A percentile compares a stretch with the other conserved stretches of the same genome.
These are phyloP conservation scores for Fusarium coffeatum DNA, from an alignment of 2,329 filamentous ascomycete genomes.

Conservation along the genomic window DNA sequence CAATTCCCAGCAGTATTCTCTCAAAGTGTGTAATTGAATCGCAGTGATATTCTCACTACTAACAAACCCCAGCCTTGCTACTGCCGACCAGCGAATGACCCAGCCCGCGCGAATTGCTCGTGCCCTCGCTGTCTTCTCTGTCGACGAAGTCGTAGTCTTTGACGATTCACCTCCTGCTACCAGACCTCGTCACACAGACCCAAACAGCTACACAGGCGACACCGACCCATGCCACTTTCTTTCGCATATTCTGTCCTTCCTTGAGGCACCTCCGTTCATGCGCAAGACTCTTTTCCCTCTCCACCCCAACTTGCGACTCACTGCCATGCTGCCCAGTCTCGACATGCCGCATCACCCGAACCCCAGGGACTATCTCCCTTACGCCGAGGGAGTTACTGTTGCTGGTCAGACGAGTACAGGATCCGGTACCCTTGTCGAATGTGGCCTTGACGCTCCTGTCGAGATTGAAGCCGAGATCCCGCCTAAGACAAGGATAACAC, in stretches of 20 bases:
- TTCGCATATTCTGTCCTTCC: conserved; percentile 80
- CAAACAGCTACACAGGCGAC: conserved; percentile 72
- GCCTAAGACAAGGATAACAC: conserved; percentile 77
- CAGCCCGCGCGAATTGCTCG: conserved; percentile 82
- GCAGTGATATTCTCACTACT: neutral
- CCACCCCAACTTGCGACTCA: conserved; percentile 80
- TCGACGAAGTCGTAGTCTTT: conserved; percentile 87
- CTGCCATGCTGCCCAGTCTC: conserved; percentile 78
- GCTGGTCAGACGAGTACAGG: conserved; percentile 56
- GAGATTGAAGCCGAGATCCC: conserved; percentile 72
- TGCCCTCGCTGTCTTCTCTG: conserved; percentile 82
- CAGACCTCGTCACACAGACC: conserved; percentile 61
- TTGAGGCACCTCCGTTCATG: conserved; percentile 87
- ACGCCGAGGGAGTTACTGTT: conserved; percentile 80
- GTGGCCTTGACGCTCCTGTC: conserved; percentile 66
- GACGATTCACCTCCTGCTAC: conserved; percentile 70
- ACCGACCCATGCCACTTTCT: conserved; percentile 84
- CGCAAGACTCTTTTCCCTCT: conserved; percentile 79
- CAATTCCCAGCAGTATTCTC: conserved; percentile 81
- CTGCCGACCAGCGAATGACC: conserved; percentile 79
- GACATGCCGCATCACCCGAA: conserved; percentile 89
- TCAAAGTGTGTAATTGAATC: conserved; percentile 67
- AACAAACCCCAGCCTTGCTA: conserved; percentile 66
- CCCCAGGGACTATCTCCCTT: conserved; percentile 80
- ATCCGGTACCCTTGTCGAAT: conserved; percentile 66